Percentiles rank a stretch among this genome's conserved stretches.
Evolutionary conservation across 2,329 filamentous ascomycete genomes (phyloP).

Genomic region (Alternaria dauci): DNA sequence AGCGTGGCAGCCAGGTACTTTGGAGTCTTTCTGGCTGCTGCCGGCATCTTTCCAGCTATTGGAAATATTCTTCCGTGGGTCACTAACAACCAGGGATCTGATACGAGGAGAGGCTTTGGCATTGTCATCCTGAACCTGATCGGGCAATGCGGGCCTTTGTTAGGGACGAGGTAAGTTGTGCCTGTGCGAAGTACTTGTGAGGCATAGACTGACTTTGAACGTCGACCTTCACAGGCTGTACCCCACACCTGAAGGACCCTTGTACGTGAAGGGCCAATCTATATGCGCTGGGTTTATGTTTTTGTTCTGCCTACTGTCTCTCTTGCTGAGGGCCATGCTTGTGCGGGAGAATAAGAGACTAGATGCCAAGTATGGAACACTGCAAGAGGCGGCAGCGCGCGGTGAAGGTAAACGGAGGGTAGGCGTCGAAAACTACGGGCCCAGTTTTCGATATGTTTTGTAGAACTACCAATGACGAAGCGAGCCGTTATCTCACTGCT

Average conservation of each 20-base stretch:
- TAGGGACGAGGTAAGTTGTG: conserved; percentile 34
- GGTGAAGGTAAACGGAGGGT: conserved; percentile 25
- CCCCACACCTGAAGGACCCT: conserved; percentile 42
- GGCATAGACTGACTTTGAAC: too few relatives aligned
- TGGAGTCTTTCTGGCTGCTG: conserved; percentile 64
- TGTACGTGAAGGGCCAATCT: conserved; percentile 47
- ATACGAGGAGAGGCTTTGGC: conserved; percentile 71
- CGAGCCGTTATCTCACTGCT: neutral
- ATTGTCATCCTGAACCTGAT: conserved; percentile 74
- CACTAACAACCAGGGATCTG: conserved; percentile 72
- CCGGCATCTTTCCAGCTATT: conserved; percentile 72
- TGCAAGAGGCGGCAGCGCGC: conserved; percentile 25
- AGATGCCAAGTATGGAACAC: conserved; percentile 42
- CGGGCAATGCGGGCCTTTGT: conserved; percentile 59
- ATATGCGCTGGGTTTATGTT: conserved; percentile 52
- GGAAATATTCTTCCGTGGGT: conserved; percentile 76
- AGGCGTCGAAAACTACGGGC: conserved; percentile 48
- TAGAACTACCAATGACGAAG: conserved; percentile 22
- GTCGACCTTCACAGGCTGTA: conserved; percentile 33
- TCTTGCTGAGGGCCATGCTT: conserved; percentile 42
- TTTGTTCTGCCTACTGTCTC: conserved; percentile 43
- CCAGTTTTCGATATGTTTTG: conserved; percentile 44
- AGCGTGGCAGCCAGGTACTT: conserved; percentile 61
- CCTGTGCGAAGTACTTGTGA: too few relatives aligned
- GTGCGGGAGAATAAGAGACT: conserved; percentile 50